phyloP scores from a whole-genome alignment of 179 eudicot genomes.

The Vitellaria paradoxa region DNA sequence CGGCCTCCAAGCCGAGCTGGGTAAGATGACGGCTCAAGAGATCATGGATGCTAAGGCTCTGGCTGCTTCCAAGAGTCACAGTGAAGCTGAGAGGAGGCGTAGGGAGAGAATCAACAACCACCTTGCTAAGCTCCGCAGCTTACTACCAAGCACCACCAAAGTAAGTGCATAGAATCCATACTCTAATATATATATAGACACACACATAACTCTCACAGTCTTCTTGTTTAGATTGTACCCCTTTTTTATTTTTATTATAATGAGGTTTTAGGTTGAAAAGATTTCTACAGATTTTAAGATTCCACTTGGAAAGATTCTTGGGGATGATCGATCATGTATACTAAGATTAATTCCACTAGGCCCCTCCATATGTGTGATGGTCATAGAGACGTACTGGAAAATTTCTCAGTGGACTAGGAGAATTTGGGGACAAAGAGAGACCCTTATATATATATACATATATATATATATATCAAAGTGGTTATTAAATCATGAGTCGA shows the following conservation, averaged over 20 bases:
- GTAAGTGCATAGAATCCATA: constrained; percentile 30
- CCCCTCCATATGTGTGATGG: no score
- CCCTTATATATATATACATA: neutral
- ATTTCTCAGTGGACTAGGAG: no score
- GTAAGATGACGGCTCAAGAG: constrained; percentile 87
- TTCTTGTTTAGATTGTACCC: neutral
- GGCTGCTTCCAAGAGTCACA: constrained; percentile 92
- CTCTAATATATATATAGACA: neutral
- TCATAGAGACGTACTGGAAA: no score
- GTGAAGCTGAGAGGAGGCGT: constrained; percentile 88
- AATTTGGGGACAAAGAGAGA: no score
- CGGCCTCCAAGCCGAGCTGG: constrained; percentile 76
- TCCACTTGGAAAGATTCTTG: neutral
- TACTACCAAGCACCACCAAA: constrained; percentile 87
- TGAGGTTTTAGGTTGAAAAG: neutral
- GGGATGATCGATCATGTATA: no score
- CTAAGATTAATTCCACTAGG: no score
- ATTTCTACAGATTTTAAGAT: constrained; percentile 7
- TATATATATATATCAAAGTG: neutral
- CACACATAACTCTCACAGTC: neutral
- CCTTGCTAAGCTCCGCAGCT: constrained; percentile 83
- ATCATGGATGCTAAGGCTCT: constrained; percentile 95
- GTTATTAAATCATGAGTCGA: neutral
- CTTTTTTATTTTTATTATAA: no score
- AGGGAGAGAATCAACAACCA: constrained; percentile 90